phyloP scores from a whole-genome alignment of 352 stramenopile species.

The Globisporangium abappressorium region DNA sequence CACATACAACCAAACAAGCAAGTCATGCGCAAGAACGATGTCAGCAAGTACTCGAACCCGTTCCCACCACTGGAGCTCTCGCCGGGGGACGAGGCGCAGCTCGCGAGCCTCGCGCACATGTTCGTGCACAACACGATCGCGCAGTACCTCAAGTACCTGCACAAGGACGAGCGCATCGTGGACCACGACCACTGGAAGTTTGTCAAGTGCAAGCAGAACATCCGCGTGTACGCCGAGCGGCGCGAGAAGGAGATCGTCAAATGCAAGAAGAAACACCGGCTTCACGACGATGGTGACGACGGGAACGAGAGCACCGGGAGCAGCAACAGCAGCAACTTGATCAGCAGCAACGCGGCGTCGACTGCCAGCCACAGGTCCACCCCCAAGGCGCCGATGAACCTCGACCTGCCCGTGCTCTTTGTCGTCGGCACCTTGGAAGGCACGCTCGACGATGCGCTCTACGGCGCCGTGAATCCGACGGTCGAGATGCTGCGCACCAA shows the following conservation, averaged over 20 bases:
- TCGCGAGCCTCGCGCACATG: slow-evolving; percentile 36
- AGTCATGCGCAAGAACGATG: too few species aligned
- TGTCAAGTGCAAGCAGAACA: slow-evolving; percentile 42
- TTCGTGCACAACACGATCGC: slow-evolving; percentile 48
- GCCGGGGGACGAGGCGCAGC: slow-evolving; percentile 33
- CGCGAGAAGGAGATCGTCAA: slow-evolving; percentile 28
- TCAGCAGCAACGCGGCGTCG: not conserved
- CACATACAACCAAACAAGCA: too few species aligned
- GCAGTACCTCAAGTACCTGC: slow-evolving; percentile 52
- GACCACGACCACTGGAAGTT: slow-evolving; percentile 48
- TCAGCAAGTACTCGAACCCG: slow-evolving; percentile 37
- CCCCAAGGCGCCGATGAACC: not conserved
- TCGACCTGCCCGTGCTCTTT: not conserved
- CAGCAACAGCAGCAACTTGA: not conserved
- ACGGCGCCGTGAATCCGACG: slow-evolving; percentile 4
- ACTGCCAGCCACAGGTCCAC: not conserved
- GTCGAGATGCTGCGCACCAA: slow-evolving; percentile 7
- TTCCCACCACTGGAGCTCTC: slow-evolving; percentile 42
- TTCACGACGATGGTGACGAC: too few species aligned
- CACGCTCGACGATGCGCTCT: slow-evolving; percentile 16
- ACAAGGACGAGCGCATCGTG: slow-evolving; percentile 34
- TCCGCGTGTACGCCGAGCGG: slow-evolving; percentile 45
- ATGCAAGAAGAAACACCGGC: not conserved
- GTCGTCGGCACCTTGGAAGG: slow-evolving; percentile 7
- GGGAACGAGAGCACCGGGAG: not conserved